phyloP scores from a whole-genome alignment of 2,329 filamentous ascomycete genomes.

The Pseudogymnoascus sp. region DNA sequence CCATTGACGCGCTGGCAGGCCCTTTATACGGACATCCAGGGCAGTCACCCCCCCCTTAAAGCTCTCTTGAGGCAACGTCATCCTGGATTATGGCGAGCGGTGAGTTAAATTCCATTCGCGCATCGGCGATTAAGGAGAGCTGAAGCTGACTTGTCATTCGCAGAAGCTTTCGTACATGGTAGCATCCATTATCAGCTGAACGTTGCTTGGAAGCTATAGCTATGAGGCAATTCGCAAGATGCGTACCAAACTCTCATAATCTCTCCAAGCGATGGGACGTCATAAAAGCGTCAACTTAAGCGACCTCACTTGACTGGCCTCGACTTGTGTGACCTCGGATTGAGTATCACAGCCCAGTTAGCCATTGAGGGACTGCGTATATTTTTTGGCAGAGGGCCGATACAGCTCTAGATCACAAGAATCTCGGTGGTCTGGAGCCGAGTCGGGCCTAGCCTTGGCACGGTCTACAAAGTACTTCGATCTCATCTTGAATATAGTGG shows the following conservation, averaged over 20 bases:
- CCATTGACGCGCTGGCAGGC: background rate
- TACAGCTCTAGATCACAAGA: background rate
- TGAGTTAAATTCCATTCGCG: background rate
- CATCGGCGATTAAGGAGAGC: background rate
- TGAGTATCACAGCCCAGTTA: background rate
- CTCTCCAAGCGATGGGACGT: background rate
- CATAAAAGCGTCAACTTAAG: background rate
- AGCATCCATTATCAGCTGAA: background rate
- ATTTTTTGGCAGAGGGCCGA: background rate
- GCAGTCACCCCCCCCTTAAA: background rate
- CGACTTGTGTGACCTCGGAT: background rate
- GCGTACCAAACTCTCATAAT: background rate
- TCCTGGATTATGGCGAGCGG: background rate
- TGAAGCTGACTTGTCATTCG: slow-evolving; percentile 2
- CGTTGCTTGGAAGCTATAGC: background rate
- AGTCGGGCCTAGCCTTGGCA: background rate
- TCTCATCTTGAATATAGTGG: background rate
- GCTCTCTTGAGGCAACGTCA: background rate
- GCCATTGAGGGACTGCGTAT: too few species aligned
- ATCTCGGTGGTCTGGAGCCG: background rate
- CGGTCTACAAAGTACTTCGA: background rate
- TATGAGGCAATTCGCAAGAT: background rate
- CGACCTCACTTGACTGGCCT: background rate
- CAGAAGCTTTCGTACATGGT: background rate
- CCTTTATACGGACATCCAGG: background rate